Evolutionary conservation across 495 filamentous ascomycete species (phyloP), one percentile per base, ranked within the genome.

Genomic region (Schizothecium vesticola): DNA sequence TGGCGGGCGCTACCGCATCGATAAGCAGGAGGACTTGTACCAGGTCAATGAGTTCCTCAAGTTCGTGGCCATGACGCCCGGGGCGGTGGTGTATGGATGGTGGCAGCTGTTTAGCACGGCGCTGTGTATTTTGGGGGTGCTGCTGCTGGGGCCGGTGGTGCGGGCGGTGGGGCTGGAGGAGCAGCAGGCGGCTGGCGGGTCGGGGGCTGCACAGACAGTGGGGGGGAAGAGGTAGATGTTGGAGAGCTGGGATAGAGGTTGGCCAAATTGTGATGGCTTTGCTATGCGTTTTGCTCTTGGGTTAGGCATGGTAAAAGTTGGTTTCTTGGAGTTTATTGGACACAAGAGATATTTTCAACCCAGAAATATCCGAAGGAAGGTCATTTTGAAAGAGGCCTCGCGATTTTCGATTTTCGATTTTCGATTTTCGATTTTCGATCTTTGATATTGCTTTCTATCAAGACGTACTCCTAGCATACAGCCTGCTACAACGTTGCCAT

Each of bases 11-110:
- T 94, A 92, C 77, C 89, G 88, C 72, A 93, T 97, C 71, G 71
- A 79, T 12, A 83, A 81, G 43, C 93, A 97, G 73, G 88, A 95
- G 67, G 93, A 97, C 72, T 78, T 93, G 22, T 97, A 97, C 72
- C 92, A 95, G 75, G 81, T 87, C 3, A 88, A 90, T 31, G 89
- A 97, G 71, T 90, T 91, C 70, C 77, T 95, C 59, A 89, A 89
- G 69, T 96, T 95, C 69, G 66, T 87, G 59, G 70, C 78, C 25
- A 83, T 80, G 26, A 74, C 76, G n/a, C 80, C 80, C 0, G 83
- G 76, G 51, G 80, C 84, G 16, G 11, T 86, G 6, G 77, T 91
- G 0, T 80, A 83, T 71, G 70, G 57, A 3, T 33, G 81, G 3
- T 88, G 83, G 83, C 90, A 93, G 74, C 71, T 88, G 11, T 78